Conservation (phyloP, 2,329 filamentous ascomycete species). For the Botrytis medusae region DNA sequence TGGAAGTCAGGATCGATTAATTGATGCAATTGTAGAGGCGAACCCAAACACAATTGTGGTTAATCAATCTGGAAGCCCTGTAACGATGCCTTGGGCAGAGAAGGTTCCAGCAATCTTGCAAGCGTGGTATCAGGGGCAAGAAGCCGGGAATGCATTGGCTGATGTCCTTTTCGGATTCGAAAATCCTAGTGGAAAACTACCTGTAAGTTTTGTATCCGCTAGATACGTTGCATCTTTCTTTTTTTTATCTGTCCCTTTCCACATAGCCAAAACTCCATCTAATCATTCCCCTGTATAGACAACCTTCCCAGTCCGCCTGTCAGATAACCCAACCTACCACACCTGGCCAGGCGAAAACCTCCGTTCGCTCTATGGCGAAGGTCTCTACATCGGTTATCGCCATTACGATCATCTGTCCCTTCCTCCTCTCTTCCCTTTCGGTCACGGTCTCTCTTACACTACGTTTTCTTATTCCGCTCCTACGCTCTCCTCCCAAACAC, state of each 20-base stretch:
- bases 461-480: conserved; percentile 63
- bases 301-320: conserved; percentile 63
- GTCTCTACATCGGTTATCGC: conserved; percentile 70
- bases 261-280: conserved; percentile 15
- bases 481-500: conserved; percentile 47
- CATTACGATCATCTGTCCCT: conserved; percentile 66
- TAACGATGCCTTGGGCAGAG: conserved; percentile 69
- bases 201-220: conserved; percentile 38
- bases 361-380: conserved; percentile 69
- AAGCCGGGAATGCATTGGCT: conserved; percentile 66
- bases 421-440: conserved; percentile 67
- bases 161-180: conserved; percentile 64
- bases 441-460: conserved; percentile 73
- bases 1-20: conserved; percentile 60
- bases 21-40: conserved; percentile 60
- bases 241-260: neutral
- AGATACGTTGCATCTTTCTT: neutral
- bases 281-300: conserved; percentile 42
- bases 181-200: conserved; percentile 68
- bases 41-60: conserved; percentile 68
- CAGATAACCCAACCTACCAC: conserved; percentile 69
- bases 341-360: conserved; percentile 73
- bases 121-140: conserved; percentile 69
- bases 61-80: conserved; percentile 67
- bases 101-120: conserved; percentile 66